A percentile compares a stretch with the other conserved stretches of the same genome.
These are phyloP conservation scores for Xylariaceae sp. DNA, from an alignment of 2,329 filamentous ascomycete genomes.

Conservation along the genomic window DNA sequence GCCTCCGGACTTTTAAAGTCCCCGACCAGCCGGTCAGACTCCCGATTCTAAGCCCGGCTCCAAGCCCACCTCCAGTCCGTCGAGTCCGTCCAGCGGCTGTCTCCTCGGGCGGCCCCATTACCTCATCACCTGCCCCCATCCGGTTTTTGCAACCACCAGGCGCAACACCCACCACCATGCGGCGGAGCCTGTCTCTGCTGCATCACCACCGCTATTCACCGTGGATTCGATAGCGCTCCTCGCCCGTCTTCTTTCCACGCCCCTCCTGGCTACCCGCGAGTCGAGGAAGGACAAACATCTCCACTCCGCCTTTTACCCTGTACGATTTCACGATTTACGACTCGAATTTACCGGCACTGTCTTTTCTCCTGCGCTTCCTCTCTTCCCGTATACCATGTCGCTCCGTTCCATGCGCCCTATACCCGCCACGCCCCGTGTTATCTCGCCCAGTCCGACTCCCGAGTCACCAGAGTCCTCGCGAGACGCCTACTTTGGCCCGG, in stretches of 20 bases:
- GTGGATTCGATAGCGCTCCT: slow-evolving; percentile 48
- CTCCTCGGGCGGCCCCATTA: slow-evolving; percentile 4
- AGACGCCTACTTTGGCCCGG: slow-evolving; percentile 61
- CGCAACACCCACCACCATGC: slow-evolving; percentile 37
- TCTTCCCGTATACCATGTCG: slow-evolving; percentile 50
- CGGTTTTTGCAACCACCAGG: slow-evolving; percentile 4
- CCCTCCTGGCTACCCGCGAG: slow-evolving; percentile 24
- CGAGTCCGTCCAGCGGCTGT: too few relatives aligned
- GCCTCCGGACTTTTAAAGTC: too few relatives aligned
- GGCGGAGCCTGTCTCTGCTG: slow-evolving; percentile 51
- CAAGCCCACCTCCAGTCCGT: too few relatives aligned
- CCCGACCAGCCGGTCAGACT: too few relatives aligned
- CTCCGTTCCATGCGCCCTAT: slow-evolving; percentile 45
- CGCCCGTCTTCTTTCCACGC: slow-evolving; percentile 27
- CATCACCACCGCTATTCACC: slow-evolving; percentile 39
- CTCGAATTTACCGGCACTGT: slow-evolving; percentile 51
- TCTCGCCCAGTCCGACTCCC: slow-evolving; percentile 77
- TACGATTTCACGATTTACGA: slow-evolving; percentile 38
- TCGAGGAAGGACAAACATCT: slow-evolving; percentile 46
- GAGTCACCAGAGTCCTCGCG: slow-evolving; percentile 46
- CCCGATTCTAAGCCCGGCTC: too few relatives aligned
- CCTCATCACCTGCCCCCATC: slow-evolving; percentile 8
- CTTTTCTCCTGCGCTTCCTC: slow-evolving; percentile 48
- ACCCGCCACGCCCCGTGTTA: slow-evolving; percentile 77
- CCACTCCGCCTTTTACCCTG: slow-evolving; percentile 38